Evolutionary conservation across 768 basidiomycete species (phyloP), one percentile per base, ranked within the genome.

Genomic region (Russula emetica): DNA sequence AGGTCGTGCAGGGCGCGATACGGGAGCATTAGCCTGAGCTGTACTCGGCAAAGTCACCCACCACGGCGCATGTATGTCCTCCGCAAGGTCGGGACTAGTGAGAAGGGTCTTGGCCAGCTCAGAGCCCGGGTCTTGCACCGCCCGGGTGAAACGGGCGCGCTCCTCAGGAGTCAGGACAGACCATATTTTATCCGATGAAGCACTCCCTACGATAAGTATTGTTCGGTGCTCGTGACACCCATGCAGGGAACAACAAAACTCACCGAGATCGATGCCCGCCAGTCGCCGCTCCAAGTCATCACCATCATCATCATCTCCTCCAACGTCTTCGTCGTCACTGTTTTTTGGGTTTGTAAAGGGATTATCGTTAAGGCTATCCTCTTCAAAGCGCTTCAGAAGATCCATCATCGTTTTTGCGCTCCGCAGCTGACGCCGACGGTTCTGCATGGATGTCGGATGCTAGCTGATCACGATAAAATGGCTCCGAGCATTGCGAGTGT

Each of bases 401-500:
- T 85, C 83, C 69, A 93, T 73, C 82, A 91, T 92, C 65, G 80
- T 77, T 52, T n/a, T 74, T 71, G 50, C 84, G 78, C 70, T 94
- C 90, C 62, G 82, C 76, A 0, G 76, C 73, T 3, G 80, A 77
- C 69, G 81, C 84, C 5, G 84, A 81, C 4, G 86, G 79, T 38
- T 78, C 79, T 0, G 80, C 71, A 45, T 78, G 79, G 58, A 91
- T 86, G 52, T 87, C 84, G 2, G 73, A 73, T 67, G 88, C 84
- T 4, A 94, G 74, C 70, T 91, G 87, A 57, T 84, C 85, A 67
- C 84, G 84, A 73, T 92, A 93, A 72, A 94, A 94, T 0, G 78
- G 75, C 72, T 94, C 92, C 28, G 91, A 92, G 76, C 92, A 94
- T 72, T 82, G 80, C 3, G 79, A 77, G 73, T 94, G 92, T 54